Conservation (phyloP, 2,329 filamentous ascomycete genomes). For the Acrodontium crateriforme region DNA sequence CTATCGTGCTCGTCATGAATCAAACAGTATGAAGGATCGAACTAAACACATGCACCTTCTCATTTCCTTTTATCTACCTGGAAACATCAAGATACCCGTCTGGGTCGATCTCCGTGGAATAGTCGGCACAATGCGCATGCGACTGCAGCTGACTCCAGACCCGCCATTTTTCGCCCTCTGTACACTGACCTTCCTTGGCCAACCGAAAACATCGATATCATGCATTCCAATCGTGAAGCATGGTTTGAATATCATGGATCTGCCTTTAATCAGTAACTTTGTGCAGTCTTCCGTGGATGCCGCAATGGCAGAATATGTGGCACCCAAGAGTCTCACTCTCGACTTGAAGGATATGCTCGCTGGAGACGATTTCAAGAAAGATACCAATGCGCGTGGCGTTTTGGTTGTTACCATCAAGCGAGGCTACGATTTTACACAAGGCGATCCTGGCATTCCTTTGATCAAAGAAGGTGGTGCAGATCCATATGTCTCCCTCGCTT, state of each 20-base stretch:
- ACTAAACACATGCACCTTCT: constrained; percentile 60
- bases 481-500: constrained; percentile 57
- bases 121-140: constrained; percentile 54
- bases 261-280: constrained; percentile 61
- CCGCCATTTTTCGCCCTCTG: constrained; percentile 65
- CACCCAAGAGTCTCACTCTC: constrained; percentile 59
- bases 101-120: constrained; percentile 65
- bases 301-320: constrained; percentile 61
- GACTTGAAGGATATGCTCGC: constrained; percentile 66
- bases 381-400: constrained; percentile 51
- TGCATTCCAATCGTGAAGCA: constrained; percentile 57
- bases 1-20: constrained; percentile 46
- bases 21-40: constrained; percentile 45
- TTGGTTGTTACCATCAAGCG: constrained; percentile 52
- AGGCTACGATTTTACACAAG: constrained; percentile 58
- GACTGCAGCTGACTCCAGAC: constrained; percentile 60
- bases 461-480: constrained; percentile 50
- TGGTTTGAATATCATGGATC: constrained; percentile 59
- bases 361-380: constrained; percentile 67
- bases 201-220: constrained; percentile 57
- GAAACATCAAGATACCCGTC: constrained; percentile 43
- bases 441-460: constrained; percentile 49
- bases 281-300: constrained; percentile 63
- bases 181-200: constrained; percentile 60
- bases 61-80: constrained; percentile 56